Evolutionary conservation across 352 stramenopile species (phyloP).

Genomic region (Globisporangium alternatum): DNA sequence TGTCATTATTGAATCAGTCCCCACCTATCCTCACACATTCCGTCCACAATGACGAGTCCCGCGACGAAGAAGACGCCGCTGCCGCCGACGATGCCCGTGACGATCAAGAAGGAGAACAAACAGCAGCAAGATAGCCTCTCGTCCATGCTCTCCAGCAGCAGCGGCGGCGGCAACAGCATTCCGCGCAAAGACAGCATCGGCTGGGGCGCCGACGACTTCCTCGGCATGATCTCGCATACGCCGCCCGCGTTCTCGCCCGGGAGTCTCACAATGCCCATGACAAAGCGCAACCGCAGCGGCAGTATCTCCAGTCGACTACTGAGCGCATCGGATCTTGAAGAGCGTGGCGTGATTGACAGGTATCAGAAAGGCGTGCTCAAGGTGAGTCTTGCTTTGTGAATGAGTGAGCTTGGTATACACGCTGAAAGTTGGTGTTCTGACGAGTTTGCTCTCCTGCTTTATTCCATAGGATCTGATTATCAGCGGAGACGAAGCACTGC

Average conservation of each 20-base stretch:
- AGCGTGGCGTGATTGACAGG: slow-evolving; percentile 87
- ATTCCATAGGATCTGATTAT: slow-evolving; percentile 83
- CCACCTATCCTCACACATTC: background rate
- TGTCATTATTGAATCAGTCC: background rate
- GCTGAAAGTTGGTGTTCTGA: background rate
- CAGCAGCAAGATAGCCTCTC: slow-evolving; percentile 20
- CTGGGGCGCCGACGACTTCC: slow-evolving; percentile 81
- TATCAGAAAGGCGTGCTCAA: slow-evolving; percentile 91
- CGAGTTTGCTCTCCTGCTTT: slow-evolving; percentile 4
- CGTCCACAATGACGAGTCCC: slow-evolving; percentile 20
- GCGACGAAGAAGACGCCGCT: slow-evolving; percentile 40
- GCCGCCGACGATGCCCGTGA: slow-evolving; percentile 59
- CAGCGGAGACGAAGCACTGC: slow-evolving; percentile 85
- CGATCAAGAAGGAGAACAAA: slow-evolving; percentile 66
- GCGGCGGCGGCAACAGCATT: slow-evolving; percentile 33
- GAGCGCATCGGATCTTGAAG: slow-evolving; percentile 88
- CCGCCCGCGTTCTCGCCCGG: slow-evolving; percentile 89
- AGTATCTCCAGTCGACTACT: slow-evolving; percentile 83
- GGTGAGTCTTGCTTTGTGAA: slow-evolving; percentile 25
- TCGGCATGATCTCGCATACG: slow-evolving; percentile 88
- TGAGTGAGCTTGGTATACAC: background rate
- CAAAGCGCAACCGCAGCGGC: slow-evolving; percentile 78
- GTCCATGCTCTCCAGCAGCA: slow-evolving; percentile 28
- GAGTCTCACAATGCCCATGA: slow-evolving; percentile 86
- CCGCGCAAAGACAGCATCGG: slow-evolving; percentile 80